A percentile compares a stretch with the other conserved stretches of the same genome.
These are phyloP conservation scores for Mrakia hoshinonis DNA, from an alignment of 768 basidiomycete genomes.

Conservation along the genomic window DNA sequence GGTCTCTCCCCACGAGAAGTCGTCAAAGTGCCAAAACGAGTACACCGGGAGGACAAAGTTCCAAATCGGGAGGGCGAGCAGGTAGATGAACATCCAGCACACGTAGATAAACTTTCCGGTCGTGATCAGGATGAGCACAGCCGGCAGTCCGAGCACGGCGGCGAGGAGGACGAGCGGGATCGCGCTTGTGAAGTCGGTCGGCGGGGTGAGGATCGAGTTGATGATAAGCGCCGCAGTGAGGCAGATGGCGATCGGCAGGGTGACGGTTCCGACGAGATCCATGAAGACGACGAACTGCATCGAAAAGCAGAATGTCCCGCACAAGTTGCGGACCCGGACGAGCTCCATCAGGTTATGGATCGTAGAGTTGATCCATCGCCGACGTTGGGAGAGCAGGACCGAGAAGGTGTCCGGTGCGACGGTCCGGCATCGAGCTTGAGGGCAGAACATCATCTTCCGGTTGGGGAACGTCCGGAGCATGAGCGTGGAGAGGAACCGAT, in stretches of 20 bases:
- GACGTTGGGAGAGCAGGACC: conserved; percentile 87
- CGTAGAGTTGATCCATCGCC: conserved; percentile 99
- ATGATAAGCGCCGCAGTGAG: conserved; percentile 84
- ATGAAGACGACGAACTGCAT: conserved; percentile 96
- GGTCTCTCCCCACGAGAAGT: conserved; percentile 99
- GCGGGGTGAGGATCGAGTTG: conserved; percentile 69
- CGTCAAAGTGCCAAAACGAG: conserved; percentile 98
- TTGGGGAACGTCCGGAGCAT: conserved; percentile 95
- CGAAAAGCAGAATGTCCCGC: conserved; percentile 98
- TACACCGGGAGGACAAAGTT: conserved; percentile 71
- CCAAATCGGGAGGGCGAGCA: conserved; percentile 88
- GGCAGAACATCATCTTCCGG: conserved; percentile 98
- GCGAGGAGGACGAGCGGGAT: conserved; percentile 84
- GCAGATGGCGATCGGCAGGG: conserved; percentile 70
- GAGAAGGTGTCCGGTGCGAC: conserved; percentile 92
- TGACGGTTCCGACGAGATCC: conserved; percentile 41
- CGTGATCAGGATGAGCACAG: conserved; percentile 82
- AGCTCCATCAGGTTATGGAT: conserved; percentile 99
- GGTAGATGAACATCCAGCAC: conserved; percentile 95
- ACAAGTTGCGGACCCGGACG: conserved; percentile 88
- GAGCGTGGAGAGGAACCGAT: conserved; percentile 95
- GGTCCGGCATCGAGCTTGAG: conserved; percentile 88
- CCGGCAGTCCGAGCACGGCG: conserved; percentile 88
- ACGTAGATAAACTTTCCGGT: conserved; percentile 92
- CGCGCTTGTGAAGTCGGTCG: conserved; percentile 75